phyloP scores from a whole-genome alignment of 1,284 basidiomycete species.

The Irpex rosettiformis region DNA sequence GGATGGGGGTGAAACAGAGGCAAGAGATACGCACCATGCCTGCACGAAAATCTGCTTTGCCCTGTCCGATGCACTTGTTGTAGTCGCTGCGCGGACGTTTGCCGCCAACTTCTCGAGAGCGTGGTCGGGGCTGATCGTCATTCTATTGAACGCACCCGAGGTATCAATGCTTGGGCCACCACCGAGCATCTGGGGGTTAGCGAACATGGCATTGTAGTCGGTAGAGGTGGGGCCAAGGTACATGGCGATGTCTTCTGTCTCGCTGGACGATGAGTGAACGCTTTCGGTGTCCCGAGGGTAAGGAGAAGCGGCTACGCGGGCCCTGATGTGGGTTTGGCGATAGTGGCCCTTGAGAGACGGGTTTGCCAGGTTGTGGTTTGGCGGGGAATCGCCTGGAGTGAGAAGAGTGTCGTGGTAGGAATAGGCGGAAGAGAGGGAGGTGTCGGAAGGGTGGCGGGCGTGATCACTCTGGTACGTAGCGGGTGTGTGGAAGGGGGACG shows the following conservation, averaged over 20 bases:
- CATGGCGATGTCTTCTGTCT: conserved; percentile 80
- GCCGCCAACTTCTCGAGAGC: conserved; percentile 81
- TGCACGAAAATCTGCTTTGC: conserved; percentile 90
- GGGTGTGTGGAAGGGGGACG: conserved; percentile 40
- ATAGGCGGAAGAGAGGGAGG: conserved; percentile 41
- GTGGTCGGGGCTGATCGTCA: conserved; percentile 71
- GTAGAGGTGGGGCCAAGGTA: conserved; percentile 53
- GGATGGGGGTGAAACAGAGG: neutral
- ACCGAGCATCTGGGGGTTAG: conserved; percentile 30
- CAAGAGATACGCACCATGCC: conserved; percentile 62
- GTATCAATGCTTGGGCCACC: conserved; percentile 53
- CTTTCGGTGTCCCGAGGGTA: conserved; percentile 81
- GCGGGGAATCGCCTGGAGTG: conserved; percentile 60
- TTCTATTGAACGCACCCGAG: conserved; percentile 65
- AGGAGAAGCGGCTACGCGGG: conserved; percentile 64
- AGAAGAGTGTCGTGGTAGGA: conserved; percentile 39
- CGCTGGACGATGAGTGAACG: conserved; percentile 80
- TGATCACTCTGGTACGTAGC: conserved; percentile 30
- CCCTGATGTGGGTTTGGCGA: conserved; percentile 67
- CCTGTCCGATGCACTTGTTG: conserved; percentile 82
- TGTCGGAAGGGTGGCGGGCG: conserved; percentile 31
- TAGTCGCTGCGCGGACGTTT: conserved; percentile 82
- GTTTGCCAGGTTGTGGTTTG: conserved; percentile 66
- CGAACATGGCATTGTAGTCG: conserved; percentile 55
- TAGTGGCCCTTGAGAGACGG: conserved; percentile 69